These are phyloP conservation scores for Dactylellina sp. DNA, from an alignment of 2,329 filamentous ascomycete species.

Conservation along the genomic window DNA sequence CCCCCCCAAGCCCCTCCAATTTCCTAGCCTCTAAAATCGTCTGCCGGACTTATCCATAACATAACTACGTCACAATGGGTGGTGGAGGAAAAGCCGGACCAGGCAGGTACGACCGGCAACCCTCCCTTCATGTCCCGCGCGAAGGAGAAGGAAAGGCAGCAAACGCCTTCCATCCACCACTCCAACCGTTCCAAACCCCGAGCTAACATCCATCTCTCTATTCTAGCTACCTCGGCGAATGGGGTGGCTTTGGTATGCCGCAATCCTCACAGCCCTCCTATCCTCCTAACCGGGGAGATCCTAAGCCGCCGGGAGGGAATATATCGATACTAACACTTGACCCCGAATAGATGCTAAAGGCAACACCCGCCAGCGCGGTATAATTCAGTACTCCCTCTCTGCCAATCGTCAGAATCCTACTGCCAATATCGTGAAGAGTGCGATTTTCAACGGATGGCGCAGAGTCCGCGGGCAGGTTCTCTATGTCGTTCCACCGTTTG, in stretches of 20 bases:
- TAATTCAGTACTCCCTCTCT: slow-evolving; percentile 79
- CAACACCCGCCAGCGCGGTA: slow-evolving; percentile 63
- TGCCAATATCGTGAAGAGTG: slow-evolving; percentile 80
- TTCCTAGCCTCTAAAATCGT: neutral
- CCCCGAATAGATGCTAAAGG: slow-evolving; percentile 13
- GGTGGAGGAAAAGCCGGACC: slow-evolving; percentile 52
- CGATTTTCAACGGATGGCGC: slow-evolving; percentile 95
- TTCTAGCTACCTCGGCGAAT: slow-evolving; percentile 45
- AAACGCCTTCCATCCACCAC: too few species aligned
- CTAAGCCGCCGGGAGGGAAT: too few species aligned
- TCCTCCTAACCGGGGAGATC: too few species aligned
- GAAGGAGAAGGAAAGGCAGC: too few species aligned
- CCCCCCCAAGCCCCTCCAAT: neutral
- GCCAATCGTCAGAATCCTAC: slow-evolving; percentile 90
- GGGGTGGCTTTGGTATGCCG: slow-evolving; percentile 51
- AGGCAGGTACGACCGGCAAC: slow-evolving; percentile 24
- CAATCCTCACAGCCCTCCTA: neutral
- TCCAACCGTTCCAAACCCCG: too few species aligned
- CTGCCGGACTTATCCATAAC: neutral
- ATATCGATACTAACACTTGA: neutral
- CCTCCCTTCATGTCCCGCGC: too few species aligned
- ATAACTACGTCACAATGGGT: slow-evolving; percentile 47
- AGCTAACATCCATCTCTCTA: slow-evolving; percentile 10
- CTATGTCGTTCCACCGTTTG: slow-evolving; percentile 84
- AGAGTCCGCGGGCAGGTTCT: slow-evolving; percentile 86